Base-by-base conservation (phyloP, 495 filamentous ascomycete species). In the Hyaloscypha hepaticicola region DNA sequence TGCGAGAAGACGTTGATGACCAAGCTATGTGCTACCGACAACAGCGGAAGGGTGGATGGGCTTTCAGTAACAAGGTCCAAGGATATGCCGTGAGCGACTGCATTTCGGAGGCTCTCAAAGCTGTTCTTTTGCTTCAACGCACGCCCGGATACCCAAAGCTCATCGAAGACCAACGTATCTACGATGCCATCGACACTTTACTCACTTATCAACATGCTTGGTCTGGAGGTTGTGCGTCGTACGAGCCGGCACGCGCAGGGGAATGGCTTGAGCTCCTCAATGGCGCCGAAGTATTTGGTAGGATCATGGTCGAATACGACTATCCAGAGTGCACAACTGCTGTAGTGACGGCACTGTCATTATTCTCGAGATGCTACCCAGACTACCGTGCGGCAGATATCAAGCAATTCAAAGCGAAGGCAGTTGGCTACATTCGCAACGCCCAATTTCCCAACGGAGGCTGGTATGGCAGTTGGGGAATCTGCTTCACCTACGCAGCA, bases 311-410 rank as follows among this genome's bases (percentile, higher is more conserved):
- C 41, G 92, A 96, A 66, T 99, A 98, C 74, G 92, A 96, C 70
- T 96, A 98, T 68, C 93, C 94, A 0, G 95, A 99, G 73, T 99
- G 96, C 76, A 98, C 95, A 1, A 97, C 96, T 2, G 93, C 95
- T 2, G 90, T 92, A 5, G 90, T 98, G n/a, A 96, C 92, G 2
- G 92, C 89, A 0, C 81, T 99, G 0, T 88, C 86, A 0, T 79
- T 93, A 5, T 99, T 98, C 79, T 82, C 83, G 64, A 86, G 90
- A 66, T 84, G 88, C 70, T 91, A 92, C 77, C 93, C 94, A 0
- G 78, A 87, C 25, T 94, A 99, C 76, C 83, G 93, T 49, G 72
- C 83, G 0, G 73, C 83, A 5, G 93, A 96, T 45, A 96, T 99
- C 68, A 80, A 83, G 4, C 76, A 66, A 5, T 89, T 92, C 55